Evolutionary conservation across 257 asterid genomes (phyloP), one percentile per base, ranked within the genome.

Genomic region (Nicotiana noctiflora): DNA sequence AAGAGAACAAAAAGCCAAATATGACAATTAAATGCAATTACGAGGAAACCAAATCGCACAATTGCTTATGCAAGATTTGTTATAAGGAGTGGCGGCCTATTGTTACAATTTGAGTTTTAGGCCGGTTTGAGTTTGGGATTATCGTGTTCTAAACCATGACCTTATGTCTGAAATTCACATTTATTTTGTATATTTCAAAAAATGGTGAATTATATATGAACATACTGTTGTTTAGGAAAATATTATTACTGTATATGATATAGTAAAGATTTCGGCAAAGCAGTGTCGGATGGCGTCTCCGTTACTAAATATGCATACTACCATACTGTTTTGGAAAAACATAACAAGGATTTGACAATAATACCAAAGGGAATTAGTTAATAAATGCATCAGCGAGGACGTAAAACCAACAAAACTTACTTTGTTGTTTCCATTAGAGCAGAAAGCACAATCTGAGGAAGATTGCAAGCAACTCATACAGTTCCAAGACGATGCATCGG

Each of bases 401-500:
- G 46, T 40, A 40, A 40, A 40, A 40, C 46, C n/a, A 19, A 34
- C 49, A 72, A 37, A 75, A 81, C 93, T 89, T 83, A 92, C 95
- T 76, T 85, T 62, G 85, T 61, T 82, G 23, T 13, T 82, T 72
- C 88, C 91, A 51, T 77, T 89, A 29, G 94, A 51, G 27, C 97
- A 93, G 37, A 91, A 93, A 6, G 89, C 94, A 40, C 96, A 91
- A 51, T 84, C 80, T 0, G 91, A 55, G 34, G 87, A 61, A 0
- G 89, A 80, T 64, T 59, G 82, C 84, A 92, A 61, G 84, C 97
- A 91, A 1, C 86, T 19, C 92, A 88, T 87, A 52, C 96, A 92
- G 25, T 83, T 89, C 96, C 96, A 92, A 31, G 87, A 84, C 0
- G 90, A 21, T 0, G 90, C 84, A 64, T 82, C n/a, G 2, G 89